Evolutionary conservation across 2,329 filamentous ascomycete genomes (phyloP), one percentile per base, ranked within the genome.

Genomic region (Hypoxylon sp.): DNA sequence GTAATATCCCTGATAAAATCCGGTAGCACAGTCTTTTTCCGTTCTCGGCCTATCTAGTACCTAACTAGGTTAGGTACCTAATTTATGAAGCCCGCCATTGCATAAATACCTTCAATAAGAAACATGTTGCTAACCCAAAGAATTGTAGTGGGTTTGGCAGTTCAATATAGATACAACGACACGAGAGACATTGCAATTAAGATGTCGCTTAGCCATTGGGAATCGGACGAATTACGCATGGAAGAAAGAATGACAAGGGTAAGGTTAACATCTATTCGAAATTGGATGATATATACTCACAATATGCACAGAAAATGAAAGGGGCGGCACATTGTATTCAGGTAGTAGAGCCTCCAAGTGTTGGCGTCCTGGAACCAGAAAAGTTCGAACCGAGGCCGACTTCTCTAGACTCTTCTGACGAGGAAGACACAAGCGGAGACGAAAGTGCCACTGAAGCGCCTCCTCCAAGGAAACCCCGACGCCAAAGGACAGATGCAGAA

Each of bases 321-420:
- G 29, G 63, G 42, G 66, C 66, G 2, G 60, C 53, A 13, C 69
- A 71, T 31, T 50, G 52, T 13, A 24, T 69, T 33, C 69, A 71
- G 42, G 4, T 60, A 5, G 17, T 70, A 31, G 48, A 57, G 2
- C 53, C 50, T 6, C 3, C 31, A 1, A 14, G 13, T 1, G 14
- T 70, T 22, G 37, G 35, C 3, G 6, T 31, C 14, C 0, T 17
- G 0, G 5, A 1, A 10, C 17, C 10, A 13, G 11, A 13, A 6
- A 19, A 22, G 50, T 50, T n/a, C 2, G 9, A 11, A 1, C n/a
- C 5, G 1, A 5, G 2, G 5, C 46, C 54, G 11, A 13, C 10
- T 1, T n/a, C 0, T 2, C 6, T 50, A 2, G 65, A 71, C 26
- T 63, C 65, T 46, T 71, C 68, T 11, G 51, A 44, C 0, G 46